Conservation (phyloP, 306 rosid species). For the Lathyrus aphaca region DNA sequence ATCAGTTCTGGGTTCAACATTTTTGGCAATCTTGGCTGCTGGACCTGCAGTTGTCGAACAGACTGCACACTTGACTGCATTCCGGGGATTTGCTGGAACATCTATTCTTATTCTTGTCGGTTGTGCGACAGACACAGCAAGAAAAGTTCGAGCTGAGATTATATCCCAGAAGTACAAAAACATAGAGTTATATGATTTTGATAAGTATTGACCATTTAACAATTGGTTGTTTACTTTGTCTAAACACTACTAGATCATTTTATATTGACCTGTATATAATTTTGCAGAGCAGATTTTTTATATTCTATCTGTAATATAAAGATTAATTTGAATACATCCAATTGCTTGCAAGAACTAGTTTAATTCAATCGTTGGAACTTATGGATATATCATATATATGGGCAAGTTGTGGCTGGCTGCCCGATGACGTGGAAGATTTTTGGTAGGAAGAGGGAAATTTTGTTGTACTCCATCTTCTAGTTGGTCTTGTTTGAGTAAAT, state of each 20-base stretch:
- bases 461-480: too few species aligned
- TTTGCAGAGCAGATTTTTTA: constrained; percentile 30
- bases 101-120: constrained; percentile 97
- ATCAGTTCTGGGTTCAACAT: constrained; percentile 91
- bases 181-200: constrained; percentile 85
- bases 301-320: constrained; percentile 6
- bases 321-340: neutral
- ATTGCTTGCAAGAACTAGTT: neutral
- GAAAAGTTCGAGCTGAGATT: constrained; percentile 94
- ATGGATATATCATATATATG: neutral
- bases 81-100: constrained; percentile 95
- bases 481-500: too few species aligned
- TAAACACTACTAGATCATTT: constrained; percentile 13
- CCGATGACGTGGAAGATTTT: neutral
- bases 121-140: constrained; percentile 94
- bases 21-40: constrained; percentile 89
- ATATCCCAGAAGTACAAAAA: constrained; percentile 92
- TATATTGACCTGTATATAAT: constrained; percentile 50
- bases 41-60: constrained; percentile 91
- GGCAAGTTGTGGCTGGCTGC: neutral
- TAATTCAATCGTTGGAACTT: constrained; percentile 10
- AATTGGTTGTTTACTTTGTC: constrained; percentile 12
- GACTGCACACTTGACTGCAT: constrained; percentile 85
- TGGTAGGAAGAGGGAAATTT: too few species aligned
- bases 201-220: constrained; percentile 56